Conservation (phyloP, 2,329 filamentous ascomycete genomes). For the Diaporthe sp. region DNA sequence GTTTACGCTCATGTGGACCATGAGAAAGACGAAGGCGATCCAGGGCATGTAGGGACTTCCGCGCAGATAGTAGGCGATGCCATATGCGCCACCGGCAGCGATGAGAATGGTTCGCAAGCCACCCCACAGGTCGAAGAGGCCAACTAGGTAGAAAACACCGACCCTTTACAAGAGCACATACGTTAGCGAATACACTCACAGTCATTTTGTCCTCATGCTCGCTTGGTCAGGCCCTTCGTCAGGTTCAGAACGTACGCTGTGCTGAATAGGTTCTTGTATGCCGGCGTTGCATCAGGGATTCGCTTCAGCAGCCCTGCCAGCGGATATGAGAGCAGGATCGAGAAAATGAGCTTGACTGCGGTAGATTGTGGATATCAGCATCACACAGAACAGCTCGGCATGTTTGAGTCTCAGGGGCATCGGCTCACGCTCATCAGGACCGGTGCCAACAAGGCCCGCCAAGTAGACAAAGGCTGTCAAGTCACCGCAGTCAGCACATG, state of each 20-base stretch:
- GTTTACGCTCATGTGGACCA: conserved; percentile 94
- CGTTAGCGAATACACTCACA: background rate
- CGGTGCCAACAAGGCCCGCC: conserved; percentile 57
- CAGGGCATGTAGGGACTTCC: conserved; percentile 95
- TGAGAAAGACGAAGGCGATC: conserved; percentile 93
- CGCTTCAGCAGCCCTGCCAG: conserved; percentile 90
- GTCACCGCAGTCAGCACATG: conserved; percentile 41
- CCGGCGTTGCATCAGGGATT: conserved; percentile 86
- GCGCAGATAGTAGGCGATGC: conserved; percentile 85
- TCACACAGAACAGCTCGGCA: background rate
- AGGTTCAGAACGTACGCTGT: conserved; percentile 69
- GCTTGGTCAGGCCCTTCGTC: background rate
- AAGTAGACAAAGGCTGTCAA: conserved; percentile 60
- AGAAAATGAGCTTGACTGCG: conserved; percentile 93
- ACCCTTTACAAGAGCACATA: conserved; percentile 63
- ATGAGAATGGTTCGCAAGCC: conserved; percentile 85
- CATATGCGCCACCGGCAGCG: conserved; percentile 84
- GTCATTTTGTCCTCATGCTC: background rate
- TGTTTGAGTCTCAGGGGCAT: conserved; percentile 5
- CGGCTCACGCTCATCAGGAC: conserved; percentile 61
- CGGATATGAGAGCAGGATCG: conserved; percentile 93
- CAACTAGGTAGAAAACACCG: conserved; percentile 91
- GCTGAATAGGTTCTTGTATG: conserved; percentile 89
- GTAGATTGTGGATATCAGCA: conserved; percentile 10
- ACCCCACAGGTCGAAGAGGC: conserved; percentile 92